Base-by-base conservation (phyloP, 2,329 filamentous ascomycete genomes). In the Aspergillus neoniger region DNA sequence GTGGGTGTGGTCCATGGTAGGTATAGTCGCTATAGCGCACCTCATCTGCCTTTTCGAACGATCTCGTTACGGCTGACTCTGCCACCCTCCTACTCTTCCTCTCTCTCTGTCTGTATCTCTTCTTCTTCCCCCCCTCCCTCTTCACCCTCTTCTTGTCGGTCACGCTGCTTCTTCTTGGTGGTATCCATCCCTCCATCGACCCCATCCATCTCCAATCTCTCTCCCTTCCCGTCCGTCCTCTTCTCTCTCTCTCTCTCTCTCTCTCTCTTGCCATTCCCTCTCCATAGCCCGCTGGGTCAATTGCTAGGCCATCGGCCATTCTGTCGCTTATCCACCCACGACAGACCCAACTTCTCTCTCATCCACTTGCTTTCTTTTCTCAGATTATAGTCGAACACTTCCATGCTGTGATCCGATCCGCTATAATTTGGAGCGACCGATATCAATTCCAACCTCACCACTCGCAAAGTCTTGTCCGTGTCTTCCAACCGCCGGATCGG, bases 41-140 rank as follows among this genome's bases (percentile, higher is more conserved):
- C 32, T 36, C 53, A 49, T 47, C 49, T 56, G 55, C 47, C 38
- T 14, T 43, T 43, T 62, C 48, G 41, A 55, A 41, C 15, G 43
- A 36, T 28, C 32, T 62, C 17, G 49, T 58, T 51, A 64, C 54
- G 55, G 59, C 59, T 59, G 62, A 58, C 58, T 58, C 52, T 57
- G 53, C 58, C 58, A 50, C 49, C 43, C 39, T 49, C 23, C 43
- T 10, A 59, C 48, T 25, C 49, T 38, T 52, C 21, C 60, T 60
- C 55, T 55, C 44, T 57, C 30, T 60, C 53, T 53, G 10, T 49
- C 44, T 44, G 17, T 21, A 55, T 38, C 32, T 55, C 30, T 36
- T 12, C 28, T 30, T 30, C 23, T 23, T 44, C 49, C 47, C 57
- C 30, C 51, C 44, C 25, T 52, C 30, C 59, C 61, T 56, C 41